phyloP scores from a whole-genome alignment of 768 basidiomycete genomes.

The Lentinula sp. region DNA sequence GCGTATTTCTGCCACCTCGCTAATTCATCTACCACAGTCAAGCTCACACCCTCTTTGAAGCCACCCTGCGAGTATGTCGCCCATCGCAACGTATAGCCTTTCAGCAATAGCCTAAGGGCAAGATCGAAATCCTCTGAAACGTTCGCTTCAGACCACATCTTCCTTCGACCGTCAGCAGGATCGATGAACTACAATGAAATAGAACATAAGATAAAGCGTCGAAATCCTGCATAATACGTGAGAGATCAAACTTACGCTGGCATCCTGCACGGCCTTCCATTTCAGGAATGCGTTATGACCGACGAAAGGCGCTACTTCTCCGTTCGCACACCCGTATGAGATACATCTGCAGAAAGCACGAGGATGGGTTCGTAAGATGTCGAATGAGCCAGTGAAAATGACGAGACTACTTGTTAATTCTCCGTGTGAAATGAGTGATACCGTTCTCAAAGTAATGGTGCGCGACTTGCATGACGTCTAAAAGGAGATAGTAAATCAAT shows the following conservation, averaged over 20 bases:
- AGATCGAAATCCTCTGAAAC: constrained; percentile 83
- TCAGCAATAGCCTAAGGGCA: constrained; percentile 60
- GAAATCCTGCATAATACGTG: background rate
- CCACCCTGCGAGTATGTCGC: constrained; percentile 80
- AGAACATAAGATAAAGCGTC: constrained; percentile 7
- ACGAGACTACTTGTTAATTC: constrained; percentile 55
- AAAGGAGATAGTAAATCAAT: background rate
- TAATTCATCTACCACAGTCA: constrained; percentile 84
- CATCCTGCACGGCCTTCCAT: constrained; percentile 85
- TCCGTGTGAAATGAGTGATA: constrained; percentile 84
- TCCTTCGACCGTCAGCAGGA: constrained; percentile 51
- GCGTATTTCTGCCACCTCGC: constrained; percentile 85
- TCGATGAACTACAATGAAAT: constrained; percentile 40
- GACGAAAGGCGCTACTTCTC: constrained; percentile 79
- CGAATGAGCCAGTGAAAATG: too few species aligned
- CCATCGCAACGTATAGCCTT: constrained; percentile 73
- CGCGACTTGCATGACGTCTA: constrained; percentile 46
- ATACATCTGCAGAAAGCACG: constrained; percentile 34
- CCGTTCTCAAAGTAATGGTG: constrained; percentile 89
- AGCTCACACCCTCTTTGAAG: constrained; percentile 86
- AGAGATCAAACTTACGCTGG: constrained; percentile 27
- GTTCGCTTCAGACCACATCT: constrained; percentile 72
- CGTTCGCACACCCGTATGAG: constrained; percentile 72
- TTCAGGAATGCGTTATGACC: constrained; percentile 85
- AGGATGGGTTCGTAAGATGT: background rate